Evolutionary conservation across 371 early-diverging fungal species (phyloP).

Genomic region (Nematocida ironsii): DNA sequence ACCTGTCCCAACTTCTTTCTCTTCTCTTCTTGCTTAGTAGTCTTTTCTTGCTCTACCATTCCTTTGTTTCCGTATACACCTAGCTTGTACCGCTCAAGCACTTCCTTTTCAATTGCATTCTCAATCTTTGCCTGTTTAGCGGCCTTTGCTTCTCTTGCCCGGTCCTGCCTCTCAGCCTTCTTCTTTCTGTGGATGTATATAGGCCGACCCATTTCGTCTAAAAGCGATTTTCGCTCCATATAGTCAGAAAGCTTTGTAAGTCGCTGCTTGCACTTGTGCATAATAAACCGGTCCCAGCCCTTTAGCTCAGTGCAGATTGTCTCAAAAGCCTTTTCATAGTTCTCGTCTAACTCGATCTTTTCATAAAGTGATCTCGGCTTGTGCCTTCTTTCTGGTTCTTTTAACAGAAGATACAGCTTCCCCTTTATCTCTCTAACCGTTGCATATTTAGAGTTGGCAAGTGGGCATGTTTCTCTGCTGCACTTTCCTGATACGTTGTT

Average conservation of each 20-base stretch:
- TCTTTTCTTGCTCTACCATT: conserved; percentile 76
- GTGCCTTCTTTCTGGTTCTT: conserved; percentile 92
- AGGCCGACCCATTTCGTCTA: conserved; percentile 74
- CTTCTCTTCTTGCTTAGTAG: conserved; percentile 58
- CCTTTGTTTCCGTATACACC: conserved; percentile 78
- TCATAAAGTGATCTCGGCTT: conserved; percentile 92
- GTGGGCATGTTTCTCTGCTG: conserved; percentile 88
- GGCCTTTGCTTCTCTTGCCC: conserved; percentile 82
- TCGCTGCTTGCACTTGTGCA: conserved; percentile 95
- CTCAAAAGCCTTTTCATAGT: conserved; percentile 83
- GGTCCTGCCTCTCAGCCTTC: conserved; percentile 86
- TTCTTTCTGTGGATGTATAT: conserved; percentile 75
- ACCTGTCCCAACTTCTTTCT: conserved; percentile 66
- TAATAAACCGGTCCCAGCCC: conserved; percentile 82
- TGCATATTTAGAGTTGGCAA: conserved; percentile 94
- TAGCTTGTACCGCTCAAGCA: conserved; percentile 83
- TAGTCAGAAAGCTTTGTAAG: conserved; percentile 91
- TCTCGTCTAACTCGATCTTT: conserved; percentile 80
- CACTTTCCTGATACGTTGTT: conserved; percentile 97
- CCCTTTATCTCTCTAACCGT: conserved; percentile 87
- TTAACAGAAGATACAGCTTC: conserved; percentile 72
- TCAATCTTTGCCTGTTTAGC: conserved; percentile 87
- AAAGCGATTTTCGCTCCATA: conserved; percentile 83
- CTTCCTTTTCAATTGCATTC: conserved; percentile 88
- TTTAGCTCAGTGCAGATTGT: conserved; percentile 85